Evolutionary conservation across 176 grass and related monocot genomes (phyloP), one percentile per base, ranked within the genome.

Genomic region (Phoenix roebelenii): DNA sequence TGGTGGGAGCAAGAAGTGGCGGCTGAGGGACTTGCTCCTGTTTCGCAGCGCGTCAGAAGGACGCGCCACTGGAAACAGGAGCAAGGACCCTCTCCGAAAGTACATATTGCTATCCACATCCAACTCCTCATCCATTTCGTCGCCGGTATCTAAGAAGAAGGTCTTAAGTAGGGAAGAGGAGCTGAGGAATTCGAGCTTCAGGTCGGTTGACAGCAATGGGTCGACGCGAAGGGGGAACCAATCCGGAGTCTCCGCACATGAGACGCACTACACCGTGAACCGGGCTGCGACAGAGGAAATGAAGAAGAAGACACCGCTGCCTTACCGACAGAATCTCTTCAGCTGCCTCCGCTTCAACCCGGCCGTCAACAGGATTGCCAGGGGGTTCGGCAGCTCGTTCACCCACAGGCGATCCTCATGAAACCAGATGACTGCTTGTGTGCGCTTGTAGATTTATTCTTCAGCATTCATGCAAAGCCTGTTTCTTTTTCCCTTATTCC

Each of bases 321-420:
- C 70, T 5, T 73, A 73, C 29, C 59, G 70, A 59, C 70, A 73
- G 51, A 55, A 50, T 50, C 59, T 73, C 12, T 55, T 73, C 51
- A 16, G 70, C 19, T 73, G 59, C 70, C 59, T 73, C 10, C 50
- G 59, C n/a, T 62, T 73, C 59, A 73, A 55, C 15, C 70, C 70
- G 50, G 70, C 70, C 0, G 15, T 73, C 25, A 15, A 55, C 6
- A 73, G 70, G 50, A 39, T 63, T 17, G 19, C 50, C 14, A 63
- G 57, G 22, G 59, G 59, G 60, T 73, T 73, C 50, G 20, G 48
- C 62, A 17, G 44, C 18, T 48, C 18, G 3, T 63, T 69, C 55
- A 22, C 35, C 35, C 35, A 44, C 10, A 10, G 35, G 10, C 7
- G 35, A 44, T 44, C 35, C 35, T 44, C 1, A 3, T 12, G 35